Conservation (phyloP, 2,329 filamentous ascomycete species). For the Arthrobotrys sinensis region DNA sequence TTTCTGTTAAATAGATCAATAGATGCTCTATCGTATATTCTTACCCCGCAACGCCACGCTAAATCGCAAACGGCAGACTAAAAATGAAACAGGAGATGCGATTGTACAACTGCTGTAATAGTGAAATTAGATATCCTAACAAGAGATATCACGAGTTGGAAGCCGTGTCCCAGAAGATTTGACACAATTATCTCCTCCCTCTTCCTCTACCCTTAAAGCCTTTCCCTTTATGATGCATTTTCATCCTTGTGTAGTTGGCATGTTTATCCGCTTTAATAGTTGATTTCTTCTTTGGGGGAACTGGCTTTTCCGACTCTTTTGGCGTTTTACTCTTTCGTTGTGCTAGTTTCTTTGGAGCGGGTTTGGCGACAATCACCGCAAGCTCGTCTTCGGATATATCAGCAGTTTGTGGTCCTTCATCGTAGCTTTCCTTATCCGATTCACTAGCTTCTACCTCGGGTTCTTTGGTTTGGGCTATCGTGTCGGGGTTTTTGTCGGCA, state of each 20-base stretch:
- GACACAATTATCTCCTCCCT: conserved; percentile 24
- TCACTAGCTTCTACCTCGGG: background rate
- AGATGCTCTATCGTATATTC: conserved; percentile 15
- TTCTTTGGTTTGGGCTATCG: background rate
- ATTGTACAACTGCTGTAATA: too few species aligned
- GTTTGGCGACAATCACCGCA: background rate
- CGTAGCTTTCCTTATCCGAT: background rate
- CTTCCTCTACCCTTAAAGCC: conserved; percentile 45
- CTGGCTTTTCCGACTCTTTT: background rate
- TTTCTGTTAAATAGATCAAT: background rate
- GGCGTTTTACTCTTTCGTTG: conserved; percentile 1
- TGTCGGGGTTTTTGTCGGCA: background rate
- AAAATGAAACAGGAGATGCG: background rate
- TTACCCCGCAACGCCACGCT: conserved; percentile 58
- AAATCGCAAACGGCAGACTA: conserved; percentile 20
- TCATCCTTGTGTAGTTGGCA: conserved; percentile 52
- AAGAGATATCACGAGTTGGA: too few species aligned
- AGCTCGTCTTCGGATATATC: conserved; percentile 52
- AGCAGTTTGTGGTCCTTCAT: background rate
- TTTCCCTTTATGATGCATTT: conserved; percentile 53
- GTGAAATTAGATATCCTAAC: too few species aligned
- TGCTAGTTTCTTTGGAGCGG: conserved; percentile 1
- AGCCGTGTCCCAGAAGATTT: background rate
- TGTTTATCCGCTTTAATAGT: conserved; percentile 46
- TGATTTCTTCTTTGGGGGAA: background rate